These are phyloP conservation scores for Botrytis hyacinthi DNA, from an alignment of 2,329 filamentous ascomycete genomes.

Conservation along the genomic window DNA sequence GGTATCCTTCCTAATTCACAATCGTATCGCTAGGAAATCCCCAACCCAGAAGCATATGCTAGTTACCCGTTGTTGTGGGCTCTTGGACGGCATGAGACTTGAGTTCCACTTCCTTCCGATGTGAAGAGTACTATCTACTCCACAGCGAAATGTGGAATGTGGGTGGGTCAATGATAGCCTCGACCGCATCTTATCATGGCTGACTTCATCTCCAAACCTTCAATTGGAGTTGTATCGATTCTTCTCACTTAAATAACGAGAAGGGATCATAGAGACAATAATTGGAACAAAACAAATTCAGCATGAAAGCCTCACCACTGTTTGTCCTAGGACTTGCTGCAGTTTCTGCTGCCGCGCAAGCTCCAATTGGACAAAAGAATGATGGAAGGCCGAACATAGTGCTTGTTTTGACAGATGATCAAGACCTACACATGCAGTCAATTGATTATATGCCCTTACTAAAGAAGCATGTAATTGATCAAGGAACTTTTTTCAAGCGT, in stretches of 20 bases:
- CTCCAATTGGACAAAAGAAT: constrained; percentile 18
- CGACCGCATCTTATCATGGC: background rate
- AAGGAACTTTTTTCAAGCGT: constrained; percentile 54
- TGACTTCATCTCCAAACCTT: background rate
- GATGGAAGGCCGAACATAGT: constrained; percentile 52
- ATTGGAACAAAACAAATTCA: background rate
- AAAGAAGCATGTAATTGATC: constrained; percentile 52
- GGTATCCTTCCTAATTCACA: background rate
- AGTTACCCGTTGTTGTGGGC: background rate
- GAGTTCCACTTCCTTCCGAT: background rate
- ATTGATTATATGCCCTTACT: constrained; percentile 56
- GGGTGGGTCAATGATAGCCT: background rate
- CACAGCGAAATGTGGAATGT: constrained; percentile 2
- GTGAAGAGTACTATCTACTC: background rate
- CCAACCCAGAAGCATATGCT: background rate
- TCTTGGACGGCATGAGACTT: background rate
- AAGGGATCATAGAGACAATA: background rate
- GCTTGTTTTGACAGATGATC: constrained; percentile 64
- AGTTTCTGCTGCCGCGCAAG: constrained; percentile 23
- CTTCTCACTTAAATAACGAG: background rate
- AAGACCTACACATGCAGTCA: constrained; percentile 60
- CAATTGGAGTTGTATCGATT: background rate
- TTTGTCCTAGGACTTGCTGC: constrained; percentile 23
- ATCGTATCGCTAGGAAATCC: background rate
- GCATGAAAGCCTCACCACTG: constrained; percentile 5